These are phyloP conservation scores for Jatropha podagrica DNA, from an alignment of 441 rosid species.

Conservation along the genomic window DNA sequence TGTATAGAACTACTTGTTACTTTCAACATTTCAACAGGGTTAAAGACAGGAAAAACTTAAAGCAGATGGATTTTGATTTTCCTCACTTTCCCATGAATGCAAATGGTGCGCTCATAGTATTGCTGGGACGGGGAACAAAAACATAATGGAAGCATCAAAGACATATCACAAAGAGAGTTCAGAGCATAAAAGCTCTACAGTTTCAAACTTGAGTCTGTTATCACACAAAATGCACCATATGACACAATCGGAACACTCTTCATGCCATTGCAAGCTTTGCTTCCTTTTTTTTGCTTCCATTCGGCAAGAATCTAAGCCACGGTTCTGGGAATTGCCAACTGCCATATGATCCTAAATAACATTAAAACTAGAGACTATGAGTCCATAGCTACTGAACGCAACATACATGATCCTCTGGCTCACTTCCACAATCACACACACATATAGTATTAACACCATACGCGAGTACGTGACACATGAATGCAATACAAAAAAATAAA, in stretches of 20 bases:
- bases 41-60: not conserved
- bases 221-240: not conserved
- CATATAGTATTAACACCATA: not conserved
- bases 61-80: not conserved
- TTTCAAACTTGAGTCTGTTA: not conserved
- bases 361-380: not conserved
- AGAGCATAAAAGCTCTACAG: not conserved
- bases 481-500: not conserved
- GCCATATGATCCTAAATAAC: conserved; percentile 4
- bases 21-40: not conserved
- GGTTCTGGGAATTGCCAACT: not conserved
- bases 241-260: too few relatives aligned
- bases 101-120: not conserved
- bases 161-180: not conserved
- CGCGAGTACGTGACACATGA: not conserved
- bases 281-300: not conserved
- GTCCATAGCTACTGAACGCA: conserved; percentile 9
- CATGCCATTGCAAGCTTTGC: not conserved
- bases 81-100: not conserved
- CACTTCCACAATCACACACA: not conserved
- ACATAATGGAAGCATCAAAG: not conserved
- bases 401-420: not conserved
- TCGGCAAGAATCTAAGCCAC: conserved; percentile 1
- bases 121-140: not conserved
- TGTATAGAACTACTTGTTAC: too few relatives aligned